Evolutionary conservation across 2,329 filamentous ascomycete species (phyloP), one percentile per base, ranked within the genome.

Genomic region (Fusarium veterinarium): DNA sequence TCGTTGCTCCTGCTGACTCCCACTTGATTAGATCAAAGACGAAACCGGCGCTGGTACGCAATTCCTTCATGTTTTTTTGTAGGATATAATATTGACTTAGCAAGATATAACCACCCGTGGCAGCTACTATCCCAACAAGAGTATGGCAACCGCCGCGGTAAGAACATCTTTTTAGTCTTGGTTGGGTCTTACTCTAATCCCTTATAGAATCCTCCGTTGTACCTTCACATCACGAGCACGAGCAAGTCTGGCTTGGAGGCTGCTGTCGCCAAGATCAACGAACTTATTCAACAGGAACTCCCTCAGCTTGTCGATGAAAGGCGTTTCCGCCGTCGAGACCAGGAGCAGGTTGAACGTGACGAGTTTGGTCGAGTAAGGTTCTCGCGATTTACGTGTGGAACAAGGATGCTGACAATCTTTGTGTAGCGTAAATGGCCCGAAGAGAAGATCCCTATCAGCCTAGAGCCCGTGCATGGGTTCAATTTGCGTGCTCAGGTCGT

Each of bases 11-110:
- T 96, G 94, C 95, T 98, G 91, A 98, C 95, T 90, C 91, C 88
- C 85, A 88, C 91, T 90, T 96, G 91, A 93, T 93, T 95, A 99
- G 96, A 99, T 99, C 80, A 97, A 97, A 92, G 95, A 98, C 87
- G 94, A 98, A 80, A 98, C 95, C 91, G 96, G 96, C 89, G 95
- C 96, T 89, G 96, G 96, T 99, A 99, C 91, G 95, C 90, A 85
- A 64, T 65, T 63, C 53, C 82, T 86, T 85, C 64, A 57, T 57
- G 69, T 48, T 40, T 61, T 63, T 41, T 81, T 77, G 83, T 83
- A 85, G 81, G 85, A 73, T 85, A 83, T 83, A 80, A 89, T 83
- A 81, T 90, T 90, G 86, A 90, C 86, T 83, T 78, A 83, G 84
- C 84, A 80, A 98, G 96, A 99, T 95, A 94, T 99, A 88, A 99